Conservation (phyloP, 148 eudicot species). For the Cornus controversa region DNA sequence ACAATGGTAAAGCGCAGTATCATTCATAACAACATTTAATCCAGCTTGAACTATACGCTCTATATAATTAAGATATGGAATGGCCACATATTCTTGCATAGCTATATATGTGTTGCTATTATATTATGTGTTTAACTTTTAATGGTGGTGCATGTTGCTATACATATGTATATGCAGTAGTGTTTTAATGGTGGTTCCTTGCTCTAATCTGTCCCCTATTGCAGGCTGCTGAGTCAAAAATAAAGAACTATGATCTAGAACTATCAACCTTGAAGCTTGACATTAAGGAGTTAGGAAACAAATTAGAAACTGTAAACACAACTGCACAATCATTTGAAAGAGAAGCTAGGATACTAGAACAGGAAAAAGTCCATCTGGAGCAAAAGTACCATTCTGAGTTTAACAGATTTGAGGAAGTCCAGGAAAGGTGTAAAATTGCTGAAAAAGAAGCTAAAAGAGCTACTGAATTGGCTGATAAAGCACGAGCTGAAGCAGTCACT, state of each 20-base stretch:
- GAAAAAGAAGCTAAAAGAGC: constrained; percentile 92
- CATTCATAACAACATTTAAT: background rate
- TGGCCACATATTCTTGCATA: background rate
- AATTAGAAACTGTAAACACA: constrained; percentile 55
- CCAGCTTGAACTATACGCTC: background rate
- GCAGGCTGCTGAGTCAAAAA: constrained; percentile 83
- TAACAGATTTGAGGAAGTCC: constrained; percentile 71
- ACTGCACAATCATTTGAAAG: constrained; percentile 71
- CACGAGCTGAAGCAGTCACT: constrained; percentile 71
- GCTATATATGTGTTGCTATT: background rate
- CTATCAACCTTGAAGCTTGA: constrained; percentile 46
- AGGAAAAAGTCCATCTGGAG: constrained; percentile 73
- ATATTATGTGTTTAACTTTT: too few relatives aligned
- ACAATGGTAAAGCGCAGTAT: too few relatives aligned
- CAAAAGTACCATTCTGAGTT: constrained; percentile 77
- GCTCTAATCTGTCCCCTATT: constrained; percentile 5
- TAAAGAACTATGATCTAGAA: constrained; percentile 58
- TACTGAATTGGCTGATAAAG: constrained; percentile 77
- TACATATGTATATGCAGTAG: background rate
- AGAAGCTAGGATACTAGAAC: constrained; percentile 77
- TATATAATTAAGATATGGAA: background rate
- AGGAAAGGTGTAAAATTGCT: constrained; percentile 76
- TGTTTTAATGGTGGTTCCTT: background rate
- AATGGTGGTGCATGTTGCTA: background rate
- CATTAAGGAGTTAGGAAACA: constrained; percentile 59